phyloP scores from a whole-genome alignment of 2,329 filamentous ascomycete genomes.

The Nothophaeocryptopus gaeumannii region DNA sequence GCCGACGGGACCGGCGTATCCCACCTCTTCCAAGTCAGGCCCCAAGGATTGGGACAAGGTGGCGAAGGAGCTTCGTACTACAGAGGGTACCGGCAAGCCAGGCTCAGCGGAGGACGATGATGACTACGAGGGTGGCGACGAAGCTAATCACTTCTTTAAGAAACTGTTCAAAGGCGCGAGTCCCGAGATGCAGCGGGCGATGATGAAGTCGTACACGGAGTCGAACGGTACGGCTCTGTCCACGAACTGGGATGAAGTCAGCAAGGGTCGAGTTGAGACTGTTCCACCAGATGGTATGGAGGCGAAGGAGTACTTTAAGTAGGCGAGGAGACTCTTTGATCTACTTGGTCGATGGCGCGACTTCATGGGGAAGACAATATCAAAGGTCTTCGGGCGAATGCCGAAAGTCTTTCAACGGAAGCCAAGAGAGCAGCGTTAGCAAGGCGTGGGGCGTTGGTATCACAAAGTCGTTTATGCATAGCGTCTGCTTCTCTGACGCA shows the following conservation, averaged over 20 bases:
- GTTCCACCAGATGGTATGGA: constrained; percentile 73
- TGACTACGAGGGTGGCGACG: constrained; percentile 55
- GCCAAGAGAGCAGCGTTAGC: too few relatives aligned
- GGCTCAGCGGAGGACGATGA: constrained; percentile 43
- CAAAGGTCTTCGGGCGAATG: too few relatives aligned
- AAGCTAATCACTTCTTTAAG: constrained; percentile 84
- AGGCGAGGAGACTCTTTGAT: too few relatives aligned
- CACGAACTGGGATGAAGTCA: constrained; percentile 86
- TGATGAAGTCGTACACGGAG: constrained; percentile 96
- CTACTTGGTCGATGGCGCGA: too few relatives aligned
- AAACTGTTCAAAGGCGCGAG: constrained; percentile 74
- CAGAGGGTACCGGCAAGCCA: constrained; percentile 19
- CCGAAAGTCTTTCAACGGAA: too few relatives aligned
- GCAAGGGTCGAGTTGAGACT: constrained; percentile 67
- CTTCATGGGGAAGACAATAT: too few relatives aligned
- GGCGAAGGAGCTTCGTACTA: constrained; percentile 48
- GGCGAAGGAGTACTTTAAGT: constrained; percentile 50
- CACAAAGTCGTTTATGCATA: too few relatives aligned
- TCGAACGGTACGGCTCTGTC: constrained; percentile 90
- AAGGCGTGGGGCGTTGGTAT: too few relatives aligned
- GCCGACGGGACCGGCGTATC: constrained; percentile 61
- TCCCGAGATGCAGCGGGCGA: constrained; percentile 79
- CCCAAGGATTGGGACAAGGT: constrained; percentile 92
- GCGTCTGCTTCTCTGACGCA: too few relatives aligned
- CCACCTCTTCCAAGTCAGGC: constrained; percentile 78